phyloP scores from a whole-genome alignment of 805 yeast species.

The Starmerella vaccinii region DNA sequence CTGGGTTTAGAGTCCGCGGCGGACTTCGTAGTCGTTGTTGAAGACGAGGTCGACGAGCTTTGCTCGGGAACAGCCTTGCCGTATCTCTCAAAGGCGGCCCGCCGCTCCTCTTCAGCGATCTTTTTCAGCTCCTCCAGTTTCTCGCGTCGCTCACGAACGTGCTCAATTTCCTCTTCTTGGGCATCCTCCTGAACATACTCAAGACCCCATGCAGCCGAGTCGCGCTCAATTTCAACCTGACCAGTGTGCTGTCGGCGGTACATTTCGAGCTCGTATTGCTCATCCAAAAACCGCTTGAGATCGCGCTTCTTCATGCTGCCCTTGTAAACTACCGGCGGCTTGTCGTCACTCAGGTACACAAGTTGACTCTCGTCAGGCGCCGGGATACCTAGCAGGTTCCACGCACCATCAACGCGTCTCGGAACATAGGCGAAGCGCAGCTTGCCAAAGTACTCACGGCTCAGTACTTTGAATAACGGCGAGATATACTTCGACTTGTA shows the following conservation, averaged over 20 bases:
- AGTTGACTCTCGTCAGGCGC: slow-evolving; percentile 25
- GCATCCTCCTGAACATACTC: slow-evolving; percentile 24
- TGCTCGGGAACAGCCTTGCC: slow-evolving; percentile 15
- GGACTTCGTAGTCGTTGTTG: slow-evolving; percentile 4
- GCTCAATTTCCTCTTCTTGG: slow-evolving; percentile 22
- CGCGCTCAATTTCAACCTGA: slow-evolving; percentile 9
- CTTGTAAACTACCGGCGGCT: slow-evolving; percentile 24
- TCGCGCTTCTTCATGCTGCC: slow-evolving; percentile 27
- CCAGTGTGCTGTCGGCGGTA: slow-evolving; percentile 17
- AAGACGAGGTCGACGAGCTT: slow-evolving; percentile 3
- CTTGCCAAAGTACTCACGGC: slow-evolving; percentile 27
- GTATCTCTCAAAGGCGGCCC: slow-evolving; percentile 18
- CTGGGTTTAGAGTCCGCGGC: background rate
- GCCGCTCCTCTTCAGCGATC: slow-evolving; percentile 8
- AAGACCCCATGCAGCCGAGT: slow-evolving; percentile 23
- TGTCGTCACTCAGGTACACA: slow-evolving; percentile 25
- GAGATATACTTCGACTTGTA: slow-evolving; percentile 26
- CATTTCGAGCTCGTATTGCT: slow-evolving; percentile 25
- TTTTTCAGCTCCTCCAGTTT: slow-evolving; percentile 10
- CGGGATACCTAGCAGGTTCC: slow-evolving; percentile 23
- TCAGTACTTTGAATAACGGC: slow-evolving; percentile 28
- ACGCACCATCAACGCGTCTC: slow-evolving; percentile 24
- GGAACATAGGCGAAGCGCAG: slow-evolving; percentile 27
- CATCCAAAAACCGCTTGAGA: slow-evolving; percentile 24
- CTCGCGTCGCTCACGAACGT: slow-evolving; percentile 14